Conservation (phyloP, 192 early-diverging fungal genomes). For the Entomortierella parvispora region DNA sequence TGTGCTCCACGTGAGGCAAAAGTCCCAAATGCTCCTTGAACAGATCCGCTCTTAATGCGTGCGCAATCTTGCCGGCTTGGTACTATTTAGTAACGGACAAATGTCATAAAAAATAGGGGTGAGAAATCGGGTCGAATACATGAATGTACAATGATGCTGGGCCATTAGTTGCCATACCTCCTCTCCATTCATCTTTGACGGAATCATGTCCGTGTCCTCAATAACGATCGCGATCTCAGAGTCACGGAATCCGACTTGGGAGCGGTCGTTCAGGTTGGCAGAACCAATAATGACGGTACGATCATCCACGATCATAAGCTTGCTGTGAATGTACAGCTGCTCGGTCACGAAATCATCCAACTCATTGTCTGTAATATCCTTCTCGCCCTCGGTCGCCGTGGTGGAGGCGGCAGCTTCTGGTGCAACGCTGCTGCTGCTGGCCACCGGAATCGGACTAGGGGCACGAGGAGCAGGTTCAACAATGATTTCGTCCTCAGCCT, state of each 20-base stretch:
- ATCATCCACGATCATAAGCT: constrained; percentile 91
- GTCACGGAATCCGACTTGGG: constrained; percentile 86
- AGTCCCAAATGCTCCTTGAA: constrained; percentile 88
- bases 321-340: constrained; percentile 88
- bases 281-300: constrained; percentile 84
- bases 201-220: constrained; percentile 74
- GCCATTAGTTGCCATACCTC: constrained; percentile 36
- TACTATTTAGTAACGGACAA: constrained; percentile 54
- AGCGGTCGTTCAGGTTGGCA: constrained; percentile 94
- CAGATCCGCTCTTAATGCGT: constrained; percentile 76
- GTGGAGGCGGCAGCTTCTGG: too few species aligned
- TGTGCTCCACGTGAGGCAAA: constrained; percentile 55
- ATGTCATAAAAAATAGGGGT: background rate
- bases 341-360: constrained; percentile 73
- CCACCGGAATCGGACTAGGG: background rate
- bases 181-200: constrained; percentile 78
- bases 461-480: constrained; percentile 20
- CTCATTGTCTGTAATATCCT: constrained; percentile 50
- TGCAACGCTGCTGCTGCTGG: constrained; percentile 56
- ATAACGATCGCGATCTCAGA: constrained; percentile 90
- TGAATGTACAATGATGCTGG: background rate
- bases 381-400: constrained; percentile 6
- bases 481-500: constrained; percentile 10
- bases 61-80: constrained; percentile 78
- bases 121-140: too few species aligned